A percentile compares a stretch with the other conserved stretches of the same genome.
Evolutionary conservation across 306 rosid species (phyloP).

Genomic region (Fagus sylvatica): DNA sequence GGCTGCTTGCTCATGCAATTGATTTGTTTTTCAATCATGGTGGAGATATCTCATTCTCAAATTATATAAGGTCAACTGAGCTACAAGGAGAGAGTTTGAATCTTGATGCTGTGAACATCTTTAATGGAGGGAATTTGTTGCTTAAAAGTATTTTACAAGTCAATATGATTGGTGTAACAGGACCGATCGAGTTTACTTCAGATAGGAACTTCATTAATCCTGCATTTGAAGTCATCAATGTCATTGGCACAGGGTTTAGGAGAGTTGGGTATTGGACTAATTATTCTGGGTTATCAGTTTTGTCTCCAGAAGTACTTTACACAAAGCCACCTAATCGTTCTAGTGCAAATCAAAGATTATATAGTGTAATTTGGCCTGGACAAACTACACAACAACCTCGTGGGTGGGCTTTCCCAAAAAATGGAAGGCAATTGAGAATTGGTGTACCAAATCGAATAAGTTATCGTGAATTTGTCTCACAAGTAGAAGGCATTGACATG

Average conservation of each 20-base stretch:
- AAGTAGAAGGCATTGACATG: conserved; percentile 46
- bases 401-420: conserved; percentile 91
- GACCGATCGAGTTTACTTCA: conserved; percentile 53
- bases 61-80: conserved; percentile 46
- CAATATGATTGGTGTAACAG: conserved; percentile 75
- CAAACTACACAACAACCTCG: conserved; percentile 63
- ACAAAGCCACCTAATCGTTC: conserved; percentile 45
- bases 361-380: conserved; percentile 81
- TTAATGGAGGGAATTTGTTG: conserved; percentile 60
- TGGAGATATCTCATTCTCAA: conserved; percentile 59
- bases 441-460: conserved; percentile 67
- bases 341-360: conserved; percentile 38
- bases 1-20: conserved; percentile 77
- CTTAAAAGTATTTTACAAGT: conserved; percentile 48
- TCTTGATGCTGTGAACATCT: conserved; percentile 68
- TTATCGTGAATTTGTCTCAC: conserved; percentile 61
- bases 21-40: conserved; percentile 68
- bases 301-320: conserved; percentile 57
- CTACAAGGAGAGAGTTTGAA: conserved; percentile 36
- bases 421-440: conserved; percentile 65
- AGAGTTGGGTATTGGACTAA: conserved; percentile 91
- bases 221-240: conserved; percentile 76
- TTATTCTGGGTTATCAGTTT: conserved; percentile 63
- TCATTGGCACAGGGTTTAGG: conserved; percentile 61
- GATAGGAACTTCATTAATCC: conserved; percentile 58